Evolutionary conservation across 768 basidiomycete genomes (phyloP).

Genomic region (Trametes cinnabarina): DNA sequence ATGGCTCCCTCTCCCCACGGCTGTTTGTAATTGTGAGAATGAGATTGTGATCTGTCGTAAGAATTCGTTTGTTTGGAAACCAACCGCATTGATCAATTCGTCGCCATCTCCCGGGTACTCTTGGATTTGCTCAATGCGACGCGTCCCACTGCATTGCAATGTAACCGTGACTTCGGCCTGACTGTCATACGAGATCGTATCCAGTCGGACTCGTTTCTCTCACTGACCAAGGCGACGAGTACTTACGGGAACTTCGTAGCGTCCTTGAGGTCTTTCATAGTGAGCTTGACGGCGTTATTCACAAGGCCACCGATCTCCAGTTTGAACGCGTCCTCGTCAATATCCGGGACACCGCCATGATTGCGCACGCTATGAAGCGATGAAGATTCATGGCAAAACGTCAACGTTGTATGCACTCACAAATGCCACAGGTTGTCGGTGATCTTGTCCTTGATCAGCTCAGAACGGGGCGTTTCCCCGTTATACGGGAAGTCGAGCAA

Average conservation of each 20-base stretch:
- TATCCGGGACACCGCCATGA: slow-evolving; percentile 52
- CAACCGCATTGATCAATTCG: slow-evolving; percentile 37
- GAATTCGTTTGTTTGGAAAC: background rate
- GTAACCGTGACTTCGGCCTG: slow-evolving; percentile 51
- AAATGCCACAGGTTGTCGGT: slow-evolving; percentile 51
- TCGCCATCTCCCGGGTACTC: slow-evolving; percentile 56
- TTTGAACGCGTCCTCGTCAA: slow-evolving; percentile 44
- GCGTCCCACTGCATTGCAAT: slow-evolving; percentile 54
- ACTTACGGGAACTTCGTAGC: slow-evolving; percentile 45
- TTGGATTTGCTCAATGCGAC: slow-evolving; percentile 50
- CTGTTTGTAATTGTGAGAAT: slow-evolving; percentile 13
- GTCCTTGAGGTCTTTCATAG: slow-evolving; percentile 49
- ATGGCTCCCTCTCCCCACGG: slow-evolving; percentile 54
- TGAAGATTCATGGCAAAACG: background rate
- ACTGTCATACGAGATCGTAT: slow-evolving; percentile 24
- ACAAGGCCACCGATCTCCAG: slow-evolving; percentile 55
- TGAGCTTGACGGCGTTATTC: slow-evolving; percentile 42
- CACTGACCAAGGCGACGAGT: background rate
- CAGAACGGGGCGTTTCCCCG: slow-evolving; percentile 46
- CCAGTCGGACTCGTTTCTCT: background rate
- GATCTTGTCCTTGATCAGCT: slow-evolving; percentile 44
- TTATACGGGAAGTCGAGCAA: slow-evolving; percentile 57
- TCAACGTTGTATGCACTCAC: slow-evolving; percentile 31
- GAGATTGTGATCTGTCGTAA: no score
- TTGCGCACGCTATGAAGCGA: slow-evolving; percentile 43